Base-by-base conservation (phyloP, 768 basidiomycete genomes). In the Tricholoma hemisulphureum region DNA sequence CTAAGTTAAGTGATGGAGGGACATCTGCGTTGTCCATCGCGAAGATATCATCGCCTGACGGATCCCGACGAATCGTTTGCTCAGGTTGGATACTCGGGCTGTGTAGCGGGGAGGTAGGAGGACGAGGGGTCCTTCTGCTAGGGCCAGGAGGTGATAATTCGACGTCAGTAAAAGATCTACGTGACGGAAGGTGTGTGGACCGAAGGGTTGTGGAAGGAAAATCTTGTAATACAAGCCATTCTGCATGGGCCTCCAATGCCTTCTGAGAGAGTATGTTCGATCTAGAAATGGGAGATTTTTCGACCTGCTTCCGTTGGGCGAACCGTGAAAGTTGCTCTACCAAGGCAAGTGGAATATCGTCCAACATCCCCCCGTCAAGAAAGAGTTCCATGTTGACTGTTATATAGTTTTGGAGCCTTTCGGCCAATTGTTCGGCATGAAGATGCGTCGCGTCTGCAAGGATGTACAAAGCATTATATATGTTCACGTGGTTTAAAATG, bases 351-450 rank as follows among this genome's bases (percentile, higher is more conserved):
- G 86, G 78, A 34, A 96, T 79, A 52, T 88, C 88, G 57, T 95
- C 91, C 21, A 99, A 81, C 64, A 95, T 81, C 16, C 82, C 82
- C 31, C 78, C 79, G 67, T 98, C 94, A 18, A 99, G 81, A 51
- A 97, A 80, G 1, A 86, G 85, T 70, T 99, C 97, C 76, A 96
- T 77, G 66, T 93, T 95, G 57, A 84, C 82, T 2, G 83, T 74
- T 65, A 97, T 87, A 71, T 93, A 98, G 23, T 78, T 83, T 70
- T 93, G 84, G 32, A 98, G 73, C 57, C 86, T 81, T 29, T 83
- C 79, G 20, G 85, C 80, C 41, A 99, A 83, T 2, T 83, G 80
- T 13, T 70, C 65, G 7, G 89, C 91, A 61, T 91, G 83, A 72
- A 86, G 90, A 68, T 90, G 83, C 1, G 86, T 82, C 1, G 95